A percentile compares a stretch with the other conserved stretches of the same genome.
Evolutionary conservation across 371 early-diverging fungal genomes (phyloP).

Genomic region (Furculomyces boomerangus): DNA sequence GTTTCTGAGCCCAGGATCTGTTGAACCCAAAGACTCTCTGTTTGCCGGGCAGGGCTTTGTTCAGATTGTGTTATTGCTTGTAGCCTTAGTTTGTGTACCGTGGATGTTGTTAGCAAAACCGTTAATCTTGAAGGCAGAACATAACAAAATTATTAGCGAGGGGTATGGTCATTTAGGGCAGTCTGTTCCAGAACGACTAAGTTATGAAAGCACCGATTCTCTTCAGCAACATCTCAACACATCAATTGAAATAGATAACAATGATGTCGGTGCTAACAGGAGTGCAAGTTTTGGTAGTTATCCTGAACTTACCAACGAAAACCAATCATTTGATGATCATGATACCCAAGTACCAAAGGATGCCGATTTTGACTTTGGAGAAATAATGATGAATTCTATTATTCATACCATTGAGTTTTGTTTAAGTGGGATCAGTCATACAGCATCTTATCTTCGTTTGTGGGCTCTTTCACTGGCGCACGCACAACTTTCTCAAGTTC

Average conservation of each 20-base stretch:
- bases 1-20: conserved; percentile 93
- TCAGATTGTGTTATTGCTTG: conserved; percentile 64
- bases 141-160: conserved; percentile 44
- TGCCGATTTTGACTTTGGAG: conserved; percentile 75
- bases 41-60: conserved; percentile 79
- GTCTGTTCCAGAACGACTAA: conserved; percentile 28
- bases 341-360: conserved; percentile 24
- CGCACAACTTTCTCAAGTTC: conserved; percentile 94
- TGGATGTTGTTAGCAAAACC: conserved; percentile 98
- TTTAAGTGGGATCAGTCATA: conserved; percentile 96
- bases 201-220: conserved; percentile 7
- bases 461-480: conserved; percentile 99
- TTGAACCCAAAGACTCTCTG: conserved; percentile 46
- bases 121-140: conserved; percentile 56
- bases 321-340: conserved; percentile 3
- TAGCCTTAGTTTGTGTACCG: conserved; percentile 89
- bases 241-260: not conserved
- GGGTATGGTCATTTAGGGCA: conserved; percentile 53
- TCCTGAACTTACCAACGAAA: conserved; percentile 8
- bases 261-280: not conserved
- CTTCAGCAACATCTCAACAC: not conserved
- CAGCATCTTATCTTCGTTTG: conserved; percentile 97
- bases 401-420: conserved; percentile 99
- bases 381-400: conserved; percentile 87
- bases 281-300: not conserved